These are phyloP conservation scores for Suillus alpinus DNA, from an alignment of 768 basidiomycete genomes.

Conservation along the genomic window DNA sequence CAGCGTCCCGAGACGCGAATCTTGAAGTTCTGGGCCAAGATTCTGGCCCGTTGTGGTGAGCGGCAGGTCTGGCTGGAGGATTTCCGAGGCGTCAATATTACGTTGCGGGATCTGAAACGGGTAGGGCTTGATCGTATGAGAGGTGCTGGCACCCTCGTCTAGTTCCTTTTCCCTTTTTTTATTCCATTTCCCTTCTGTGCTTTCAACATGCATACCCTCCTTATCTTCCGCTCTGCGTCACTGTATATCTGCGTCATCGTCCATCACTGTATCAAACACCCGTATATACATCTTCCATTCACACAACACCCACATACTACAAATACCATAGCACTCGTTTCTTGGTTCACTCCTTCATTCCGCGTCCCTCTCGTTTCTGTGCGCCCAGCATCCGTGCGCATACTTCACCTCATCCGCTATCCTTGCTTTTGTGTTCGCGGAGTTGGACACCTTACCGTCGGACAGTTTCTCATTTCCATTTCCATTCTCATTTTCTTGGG, in stretches of 20 bases:
- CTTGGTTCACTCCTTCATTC: constrained; percentile 9
- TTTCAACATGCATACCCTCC: constrained; percentile 19
- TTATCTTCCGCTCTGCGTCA: constrained; percentile 12
- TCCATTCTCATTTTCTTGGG: neutral
- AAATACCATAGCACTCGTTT: constrained; percentile 2
- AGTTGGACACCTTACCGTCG: constrained; percentile 17
- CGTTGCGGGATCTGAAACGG: constrained; percentile 39
- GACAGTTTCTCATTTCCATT: neutral
- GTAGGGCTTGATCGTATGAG: constrained; percentile 26
- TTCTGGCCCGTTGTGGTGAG: constrained; percentile 48
- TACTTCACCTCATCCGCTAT: neutral
- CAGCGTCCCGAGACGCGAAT: constrained; percentile 33
- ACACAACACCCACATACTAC: constrained; percentile 1
- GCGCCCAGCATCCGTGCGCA: neutral
- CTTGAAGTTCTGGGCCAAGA: constrained; percentile 48
- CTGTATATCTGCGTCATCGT: constrained; percentile 29
- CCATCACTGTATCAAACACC: constrained; percentile 27
- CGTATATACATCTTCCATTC: constrained; percentile 23
- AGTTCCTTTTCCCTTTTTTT: neutral
- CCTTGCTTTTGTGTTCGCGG: constrained; percentile 13
- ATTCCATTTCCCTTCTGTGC: neutral
- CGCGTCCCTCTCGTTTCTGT: neutral
- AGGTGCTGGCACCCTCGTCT: neutral
- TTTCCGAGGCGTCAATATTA: constrained; percentile 58
- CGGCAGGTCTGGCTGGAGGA: constrained; percentile 66